Evolutionary conservation across 768 basidiomycete species (phyloP).

Genomic region (Amanita phalloides): DNA sequence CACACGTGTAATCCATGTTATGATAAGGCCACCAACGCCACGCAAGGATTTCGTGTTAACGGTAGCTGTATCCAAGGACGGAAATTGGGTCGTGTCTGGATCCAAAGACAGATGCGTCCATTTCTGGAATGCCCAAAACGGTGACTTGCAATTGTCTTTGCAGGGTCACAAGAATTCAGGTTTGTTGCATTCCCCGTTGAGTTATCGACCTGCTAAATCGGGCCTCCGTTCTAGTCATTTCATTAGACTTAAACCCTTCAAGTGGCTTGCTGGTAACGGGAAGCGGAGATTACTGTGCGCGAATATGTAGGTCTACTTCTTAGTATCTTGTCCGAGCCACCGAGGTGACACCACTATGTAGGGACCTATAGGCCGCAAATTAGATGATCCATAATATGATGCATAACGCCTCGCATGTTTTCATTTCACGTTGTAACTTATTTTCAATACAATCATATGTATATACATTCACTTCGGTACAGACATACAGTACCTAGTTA

Average conservation of each 20-base stretch:
- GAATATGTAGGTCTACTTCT: slow-evolving; percentile 26
- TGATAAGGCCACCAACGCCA: neutral
- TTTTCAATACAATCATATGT: neutral
- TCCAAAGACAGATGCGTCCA: slow-evolving; percentile 85
- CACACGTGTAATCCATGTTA: slow-evolving; percentile 11
- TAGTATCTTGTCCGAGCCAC: neutral
- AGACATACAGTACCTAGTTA: neutral
- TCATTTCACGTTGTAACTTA: neutral
- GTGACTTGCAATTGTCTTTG: slow-evolving; percentile 74
- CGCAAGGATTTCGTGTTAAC: slow-evolving; percentile 20
- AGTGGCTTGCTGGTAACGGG: slow-evolving; percentile 28
- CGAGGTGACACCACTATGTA: neutral
- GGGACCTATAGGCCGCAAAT: neutral
- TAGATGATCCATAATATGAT: neutral
- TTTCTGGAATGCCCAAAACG: slow-evolving; percentile 67
- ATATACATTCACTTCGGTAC: neutral
- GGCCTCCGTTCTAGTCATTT: slow-evolving; percentile 20
- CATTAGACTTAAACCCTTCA: slow-evolving; percentile 25
- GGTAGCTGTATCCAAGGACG: slow-evolving; percentile 60
- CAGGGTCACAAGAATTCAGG: slow-evolving; percentile 48
- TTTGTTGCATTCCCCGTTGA: slow-evolving; percentile 14
- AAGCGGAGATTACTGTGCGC: slow-evolving; percentile 29
- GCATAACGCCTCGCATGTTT: neutral
- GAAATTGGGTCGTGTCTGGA: slow-evolving; percentile 81
- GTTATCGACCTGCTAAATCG: neutral